Base-by-base conservation (phyloP, 108 stramenopile species). In the Bacterosira constricta region DNA sequence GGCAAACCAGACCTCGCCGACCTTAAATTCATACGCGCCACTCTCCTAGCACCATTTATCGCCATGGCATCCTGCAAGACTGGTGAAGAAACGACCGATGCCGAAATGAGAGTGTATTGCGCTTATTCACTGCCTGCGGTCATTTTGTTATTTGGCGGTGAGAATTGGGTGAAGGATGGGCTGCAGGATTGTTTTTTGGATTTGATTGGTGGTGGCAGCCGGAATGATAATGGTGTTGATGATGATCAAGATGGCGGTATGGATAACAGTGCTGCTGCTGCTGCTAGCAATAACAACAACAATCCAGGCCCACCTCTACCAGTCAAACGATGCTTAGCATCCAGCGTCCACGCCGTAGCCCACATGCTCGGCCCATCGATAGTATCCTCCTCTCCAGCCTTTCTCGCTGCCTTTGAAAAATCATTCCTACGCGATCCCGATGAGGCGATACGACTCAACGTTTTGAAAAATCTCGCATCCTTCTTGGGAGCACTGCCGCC, bases 91-190 rank as follows among this genome's bases (percentile, higher is more conserved):
- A 88, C 85, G 39, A 85, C 83, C 6, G 97, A 96, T 54, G 96
- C 92, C 23, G 97, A 99, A 77, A 91, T 98, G 86, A 66, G 94
- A 41, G 90, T 95, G 8, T 96, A 93, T 49, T 99, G 99, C 52
- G 99, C 99, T 0, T 99, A 97, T 67, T 88, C 80, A 51, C 95
- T 97, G 49, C 99, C 99, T n/a, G 99, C 97, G 11, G 97, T 99
- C 8, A 89, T 93, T 6, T 72, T 96, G 12, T 81, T 96, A 45
- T 76, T 98, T 63, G 97, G 97, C 5, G 70, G 77, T 18, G 74
- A 81, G 44, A 82, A 90, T 57, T 94, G 89, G 85, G 88, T 96
- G n/a, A 89, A 87, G 83, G 83, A 81, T 17, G 81, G 79, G 17
- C 80, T 99, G 32, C 78, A 86, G 36, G 70, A 79, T n/a, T 90